Evolutionary conservation across 164 flowering plant species (phyloP).

Genomic region (Malania oleifera): DNA sequence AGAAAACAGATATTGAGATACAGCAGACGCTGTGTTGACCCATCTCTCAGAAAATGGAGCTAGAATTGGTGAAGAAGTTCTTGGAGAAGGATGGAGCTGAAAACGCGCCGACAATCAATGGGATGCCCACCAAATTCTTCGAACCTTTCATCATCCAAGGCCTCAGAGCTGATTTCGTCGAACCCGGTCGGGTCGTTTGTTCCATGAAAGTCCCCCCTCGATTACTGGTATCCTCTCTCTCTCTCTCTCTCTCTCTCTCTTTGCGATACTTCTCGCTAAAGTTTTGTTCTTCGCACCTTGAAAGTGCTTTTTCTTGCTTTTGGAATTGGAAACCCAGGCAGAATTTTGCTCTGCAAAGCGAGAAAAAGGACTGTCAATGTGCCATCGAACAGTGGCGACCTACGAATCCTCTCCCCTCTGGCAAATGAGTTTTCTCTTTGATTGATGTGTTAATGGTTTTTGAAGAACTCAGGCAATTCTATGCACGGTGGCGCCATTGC

Average conservation of each 20-base stretch:
- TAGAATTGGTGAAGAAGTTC: constrained; percentile 40
- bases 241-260: background rate
- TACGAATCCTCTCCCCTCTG: background rate
- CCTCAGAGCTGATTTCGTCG: constrained; percentile 40
- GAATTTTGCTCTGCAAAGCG: background rate
- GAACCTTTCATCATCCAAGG: constrained; percentile 51
- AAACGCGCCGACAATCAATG: constrained; percentile 20
- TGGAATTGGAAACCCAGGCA: no score
- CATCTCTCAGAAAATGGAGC: no score
- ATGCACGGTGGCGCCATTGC: constrained; percentile 79
- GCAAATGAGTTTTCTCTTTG: background rate
- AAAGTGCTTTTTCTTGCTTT: background rate
- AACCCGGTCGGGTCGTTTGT: constrained; percentile 66
- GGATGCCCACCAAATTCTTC: constrained; percentile 39
- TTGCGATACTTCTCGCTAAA: background rate
- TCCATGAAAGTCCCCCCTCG: constrained; percentile 66
- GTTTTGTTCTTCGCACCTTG: background rate
- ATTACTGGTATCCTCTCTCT: constrained; percentile 31
- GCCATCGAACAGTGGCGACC: no score
- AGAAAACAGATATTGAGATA: no score
- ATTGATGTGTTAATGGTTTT: constrained; percentile 1
- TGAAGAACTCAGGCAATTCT: constrained; percentile 45
- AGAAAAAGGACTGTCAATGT: background rate
- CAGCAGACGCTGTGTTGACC: no score
- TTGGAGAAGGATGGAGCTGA: constrained; percentile 24